Percentiles rank a stretch among this genome's conserved stretches.
Conservation (phyloP, 495 filamentous ascomycete genomes). For the Mytilinidion resinicola region DNA sequence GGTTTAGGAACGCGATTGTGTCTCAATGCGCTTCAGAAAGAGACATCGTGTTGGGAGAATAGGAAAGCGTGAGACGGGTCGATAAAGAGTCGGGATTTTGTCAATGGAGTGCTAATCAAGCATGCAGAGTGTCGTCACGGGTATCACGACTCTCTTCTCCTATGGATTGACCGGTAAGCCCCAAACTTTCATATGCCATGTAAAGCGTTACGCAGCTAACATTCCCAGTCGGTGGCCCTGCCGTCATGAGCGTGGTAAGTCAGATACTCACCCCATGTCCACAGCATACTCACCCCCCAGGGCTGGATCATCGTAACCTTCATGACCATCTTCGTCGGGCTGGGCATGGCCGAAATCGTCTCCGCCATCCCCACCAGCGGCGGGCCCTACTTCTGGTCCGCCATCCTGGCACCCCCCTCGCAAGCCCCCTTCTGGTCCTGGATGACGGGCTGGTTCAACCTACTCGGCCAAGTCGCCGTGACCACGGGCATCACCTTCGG, state of each 20-base stretch:
- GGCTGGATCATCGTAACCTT: constrained; percentile 39
- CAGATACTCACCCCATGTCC: not conserved
- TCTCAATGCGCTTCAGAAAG: too few relatives aligned
- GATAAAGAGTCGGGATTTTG: too few relatives aligned
- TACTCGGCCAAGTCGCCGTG: constrained; percentile 46
- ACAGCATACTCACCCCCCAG: not conserved
- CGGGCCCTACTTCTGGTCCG: constrained; percentile 63
- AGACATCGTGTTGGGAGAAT: too few relatives aligned
- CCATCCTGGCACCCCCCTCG: constrained; percentile 50
- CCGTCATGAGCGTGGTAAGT: constrained; percentile 39
- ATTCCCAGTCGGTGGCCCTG: constrained; percentile 51
- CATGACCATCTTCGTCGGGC: constrained; percentile 52
- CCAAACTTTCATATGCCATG: too few relatives aligned
- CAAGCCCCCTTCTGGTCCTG: constrained; percentile 56
- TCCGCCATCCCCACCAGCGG: constrained; percentile 58
- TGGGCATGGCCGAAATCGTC: constrained; percentile 61
- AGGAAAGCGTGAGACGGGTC: too few relatives aligned
- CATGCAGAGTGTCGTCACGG: constrained; percentile 53
- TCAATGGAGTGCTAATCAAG: not conserved
- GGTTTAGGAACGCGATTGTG: too few relatives aligned
- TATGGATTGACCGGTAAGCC: constrained; percentile 3
- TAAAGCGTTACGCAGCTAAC: constrained; percentile 36
- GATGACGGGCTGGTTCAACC: constrained; percentile 55
- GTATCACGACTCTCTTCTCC: constrained; percentile 46
- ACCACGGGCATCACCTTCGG: constrained; percentile 64